Evolutionary conservation across 2,329 filamentous ascomycete species (phyloP).

Genomic region (Fusarium sp.): DNA sequence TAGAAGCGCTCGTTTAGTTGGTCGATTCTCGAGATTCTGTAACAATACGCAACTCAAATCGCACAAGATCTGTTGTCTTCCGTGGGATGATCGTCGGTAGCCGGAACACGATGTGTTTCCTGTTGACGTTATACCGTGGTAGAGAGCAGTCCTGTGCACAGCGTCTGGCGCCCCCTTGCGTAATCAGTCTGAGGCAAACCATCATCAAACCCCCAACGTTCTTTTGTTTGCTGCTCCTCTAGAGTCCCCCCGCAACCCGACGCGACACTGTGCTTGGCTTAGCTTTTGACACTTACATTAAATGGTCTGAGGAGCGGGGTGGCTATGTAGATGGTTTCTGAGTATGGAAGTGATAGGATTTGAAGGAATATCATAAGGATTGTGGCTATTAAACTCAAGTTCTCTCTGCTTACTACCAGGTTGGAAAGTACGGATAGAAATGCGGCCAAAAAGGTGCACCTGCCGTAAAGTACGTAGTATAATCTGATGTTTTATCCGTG

Average conservation of each 20-base stretch:
- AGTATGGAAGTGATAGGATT: slow-evolving; percentile 6
- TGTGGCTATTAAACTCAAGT: neutral
- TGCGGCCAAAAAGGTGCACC: neutral
- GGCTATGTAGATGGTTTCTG: slow-evolving; percentile 2
- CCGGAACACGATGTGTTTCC: slow-evolving; percentile 39
- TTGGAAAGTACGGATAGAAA: neutral
- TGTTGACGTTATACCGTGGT: slow-evolving; percentile 27
- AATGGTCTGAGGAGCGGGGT: slow-evolving; percentile 18
- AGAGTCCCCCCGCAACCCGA: slow-evolving; percentile 2
- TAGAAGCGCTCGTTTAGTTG: slow-evolving; percentile 19
- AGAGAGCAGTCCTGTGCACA: slow-evolving; percentile 23
- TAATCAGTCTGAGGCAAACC: slow-evolving; percentile 36
- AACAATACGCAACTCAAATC: slow-evolving; percentile 29
- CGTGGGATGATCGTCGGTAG: slow-evolving; percentile 35
- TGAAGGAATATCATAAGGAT: slow-evolving; percentile 18
- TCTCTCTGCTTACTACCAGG: neutral
- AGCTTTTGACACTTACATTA: slow-evolving; percentile 19
- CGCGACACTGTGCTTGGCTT: slow-evolving; percentile 17
- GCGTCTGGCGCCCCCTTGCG: slow-evolving; percentile 24
- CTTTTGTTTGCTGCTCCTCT: slow-evolving; percentile 12
- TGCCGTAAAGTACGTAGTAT: neutral
- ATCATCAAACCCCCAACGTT: slow-evolving; percentile 21
- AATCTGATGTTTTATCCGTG: slow-evolving; percentile 29
- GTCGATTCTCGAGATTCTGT: slow-evolving; percentile 24
- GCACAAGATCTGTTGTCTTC: slow-evolving; percentile 17